Evolutionary conservation across 345 rosid genomes (phyloP).

Genomic region (Salix brachista): DNA sequence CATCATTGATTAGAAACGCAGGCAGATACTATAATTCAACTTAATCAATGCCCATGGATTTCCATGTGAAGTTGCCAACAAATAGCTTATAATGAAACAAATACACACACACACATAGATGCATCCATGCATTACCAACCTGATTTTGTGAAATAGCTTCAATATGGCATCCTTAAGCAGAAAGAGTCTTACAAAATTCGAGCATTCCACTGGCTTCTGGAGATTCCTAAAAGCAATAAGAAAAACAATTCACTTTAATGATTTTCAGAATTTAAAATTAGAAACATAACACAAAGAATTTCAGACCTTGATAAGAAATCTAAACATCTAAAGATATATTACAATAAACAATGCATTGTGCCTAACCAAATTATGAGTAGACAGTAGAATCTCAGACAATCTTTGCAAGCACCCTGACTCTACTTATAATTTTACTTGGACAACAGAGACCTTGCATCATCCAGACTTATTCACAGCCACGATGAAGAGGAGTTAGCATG

Average conservation of each 20-base stretch:
- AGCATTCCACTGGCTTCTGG: slow-evolving; percentile 58
- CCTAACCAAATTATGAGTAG: too few species aligned
- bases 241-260: not conserved
- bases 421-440: not conserved
- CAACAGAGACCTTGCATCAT: not conserved
- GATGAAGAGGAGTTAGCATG: not conserved
- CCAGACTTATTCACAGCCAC: not conserved
- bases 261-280: slow-evolving; percentile 1
- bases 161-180: slow-evolving; percentile 71
- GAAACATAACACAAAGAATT: not conserved
- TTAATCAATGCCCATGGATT: too few species aligned
- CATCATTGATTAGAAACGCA: too few species aligned
- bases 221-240: slow-evolving; percentile 47
- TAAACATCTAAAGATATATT: not conserved
- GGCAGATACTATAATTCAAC: too few species aligned
- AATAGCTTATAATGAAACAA: slow-evolving; percentile 4
- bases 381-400: too few species aligned
- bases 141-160: slow-evolving; percentile 59
- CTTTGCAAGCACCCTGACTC: too few species aligned
- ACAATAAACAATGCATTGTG: too few species aligned
- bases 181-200: slow-evolving; percentile 63
- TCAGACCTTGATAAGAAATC: not conserved
- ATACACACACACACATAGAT: too few species aligned
- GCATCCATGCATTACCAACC: slow-evolving; percentile 32
- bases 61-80: not conserved